Evolutionary conservation across 768 basidiomycete genomes (phyloP), one percentile per base, ranked within the genome.

Genomic region (Rickenella mellea): DNA sequence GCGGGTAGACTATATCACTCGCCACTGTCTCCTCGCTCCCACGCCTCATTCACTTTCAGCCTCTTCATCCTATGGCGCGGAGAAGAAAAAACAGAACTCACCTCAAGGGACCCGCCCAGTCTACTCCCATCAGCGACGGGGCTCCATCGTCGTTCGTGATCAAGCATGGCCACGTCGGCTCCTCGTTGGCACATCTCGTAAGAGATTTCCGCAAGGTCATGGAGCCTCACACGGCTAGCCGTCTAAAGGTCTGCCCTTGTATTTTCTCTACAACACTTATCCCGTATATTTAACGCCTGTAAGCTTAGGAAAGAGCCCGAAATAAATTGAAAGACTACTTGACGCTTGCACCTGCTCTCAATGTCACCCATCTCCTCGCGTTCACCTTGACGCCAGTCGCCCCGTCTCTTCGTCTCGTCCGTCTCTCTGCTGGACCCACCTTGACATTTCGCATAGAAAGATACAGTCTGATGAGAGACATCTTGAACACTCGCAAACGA

Each of bases 161-260:
- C 58, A 94, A 93, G 61, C 89, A 93, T 65, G 96, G 96, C 29
- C 79, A 82, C 44, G 92, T 98, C 24, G 94, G 96, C 15, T 69
- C 74, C 38, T 90, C 89, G 6, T 67, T 97, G 43, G 65, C 80
- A 4, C 88, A 92, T 55, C 82, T 99, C 27, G 93, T 97, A 15
- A 76, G 87, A 43, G 94, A 99, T 64, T 67, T 96, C 55, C 72
- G 96, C 55, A 87, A 88, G 62, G 88, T 96, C 46, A 89, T 99
- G 88, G 96, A 99, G 59, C 96, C 96, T 46, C 90, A 97, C 55
- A 99, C 96, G 11, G 96, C 94, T 15, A 83, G 81, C 48, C 74
- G 96, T 39, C 72, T 99, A n/a, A 80, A 68, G 64, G 93, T 94
- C 48, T 49, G 67, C 66, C 26, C 21, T 39, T 2, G 35, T 35